phyloP scores from a whole-genome alignment of 345 rosid species.

The Hibiscus mutabilis region DNA sequence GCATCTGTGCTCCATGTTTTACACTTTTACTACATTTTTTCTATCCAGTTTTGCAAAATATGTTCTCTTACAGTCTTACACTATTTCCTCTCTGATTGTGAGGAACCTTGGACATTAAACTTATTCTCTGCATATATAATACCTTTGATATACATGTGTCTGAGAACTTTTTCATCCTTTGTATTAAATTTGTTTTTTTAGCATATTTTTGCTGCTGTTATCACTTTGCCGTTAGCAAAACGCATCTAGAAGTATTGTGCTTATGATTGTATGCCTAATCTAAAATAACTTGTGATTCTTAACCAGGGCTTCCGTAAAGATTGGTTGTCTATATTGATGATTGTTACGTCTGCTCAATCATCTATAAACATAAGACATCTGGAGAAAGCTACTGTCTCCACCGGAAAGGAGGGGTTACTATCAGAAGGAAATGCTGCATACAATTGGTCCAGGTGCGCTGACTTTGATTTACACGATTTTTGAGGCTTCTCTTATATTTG shows the following conservation, averaged over 20 bases:
- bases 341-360: slow-evolving; percentile 94
- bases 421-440: slow-evolving; percentile 99
- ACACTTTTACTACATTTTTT: not conserved
- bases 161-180: not conserved
- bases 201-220: not conserved
- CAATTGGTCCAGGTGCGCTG: slow-evolving; percentile 88
- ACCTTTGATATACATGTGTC: not conserved
- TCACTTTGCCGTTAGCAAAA: not conserved
- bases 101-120: not conserved
- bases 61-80: not conserved
- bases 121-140: not conserved
- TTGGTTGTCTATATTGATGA: slow-evolving; percentile 92
- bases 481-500: not conserved
- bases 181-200: not conserved
- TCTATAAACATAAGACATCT: slow-evolving; percentile 90
- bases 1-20: not conserved
- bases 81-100: not conserved
- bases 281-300: slow-evolving; percentile 21
- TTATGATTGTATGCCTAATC: not conserved
- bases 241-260: not conserved
- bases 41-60: not conserved
- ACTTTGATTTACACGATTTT: slow-evolving; percentile 13
- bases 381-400: slow-evolving; percentile 98
- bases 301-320: slow-evolving; percentile 90
- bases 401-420: slow-evolving; percentile 95